A percentile compares a stretch with the other conserved stretches of the same genome.
These are phyloP conservation scores for Hericium coralloides DNA, from an alignment of 768 basidiomycete species.

Conservation along the genomic window DNA sequence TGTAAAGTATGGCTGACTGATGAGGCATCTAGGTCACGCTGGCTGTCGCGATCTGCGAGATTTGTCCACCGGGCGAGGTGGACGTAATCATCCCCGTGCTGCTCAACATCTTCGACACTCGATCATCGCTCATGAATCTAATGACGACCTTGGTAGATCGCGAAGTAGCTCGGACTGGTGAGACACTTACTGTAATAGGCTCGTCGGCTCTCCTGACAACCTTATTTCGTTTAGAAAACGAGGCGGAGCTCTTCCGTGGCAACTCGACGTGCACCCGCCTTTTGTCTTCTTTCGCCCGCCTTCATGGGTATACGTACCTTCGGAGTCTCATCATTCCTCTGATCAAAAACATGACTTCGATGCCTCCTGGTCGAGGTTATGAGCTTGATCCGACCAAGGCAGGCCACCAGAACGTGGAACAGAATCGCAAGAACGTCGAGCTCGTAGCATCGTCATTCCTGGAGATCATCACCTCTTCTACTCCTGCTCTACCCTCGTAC, in stretches of 20 bases:
- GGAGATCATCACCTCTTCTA: conserved; percentile 62
- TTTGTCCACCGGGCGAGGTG: conserved; percentile 69
- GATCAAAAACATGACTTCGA: conserved; percentile 60
- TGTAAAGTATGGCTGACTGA: not conserved
- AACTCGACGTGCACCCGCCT: conserved; percentile 87
- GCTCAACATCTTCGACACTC: conserved; percentile 79
- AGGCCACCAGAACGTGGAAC: conserved; percentile 46
- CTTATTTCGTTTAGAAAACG: conserved; percentile 45
- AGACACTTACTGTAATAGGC: conserved; percentile 2
- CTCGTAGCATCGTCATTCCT: conserved; percentile 70
- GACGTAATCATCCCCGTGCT: conserved; percentile 82
- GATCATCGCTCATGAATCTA: conserved; percentile 58
- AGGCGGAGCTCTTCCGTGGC: conserved; percentile 75
- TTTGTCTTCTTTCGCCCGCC: conserved; percentile 75
- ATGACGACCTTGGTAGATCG: conserved; percentile 80
- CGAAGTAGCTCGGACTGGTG: conserved; percentile 75
- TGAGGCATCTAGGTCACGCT: conserved; percentile 49
- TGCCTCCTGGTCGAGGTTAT: conserved; percentile 68
- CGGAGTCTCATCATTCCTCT: conserved; percentile 70
- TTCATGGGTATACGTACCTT: conserved; percentile 92
- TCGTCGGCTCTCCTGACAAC: not conserved
- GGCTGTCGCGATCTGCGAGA: conserved; percentile 81
- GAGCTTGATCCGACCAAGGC: conserved; percentile 66
- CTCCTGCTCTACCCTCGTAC: conserved; percentile 65
- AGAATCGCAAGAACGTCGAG: conserved; percentile 66